Base-by-base conservation (phyloP, 2,329 filamentous ascomycete genomes). In the Alternaria solani region DNA sequence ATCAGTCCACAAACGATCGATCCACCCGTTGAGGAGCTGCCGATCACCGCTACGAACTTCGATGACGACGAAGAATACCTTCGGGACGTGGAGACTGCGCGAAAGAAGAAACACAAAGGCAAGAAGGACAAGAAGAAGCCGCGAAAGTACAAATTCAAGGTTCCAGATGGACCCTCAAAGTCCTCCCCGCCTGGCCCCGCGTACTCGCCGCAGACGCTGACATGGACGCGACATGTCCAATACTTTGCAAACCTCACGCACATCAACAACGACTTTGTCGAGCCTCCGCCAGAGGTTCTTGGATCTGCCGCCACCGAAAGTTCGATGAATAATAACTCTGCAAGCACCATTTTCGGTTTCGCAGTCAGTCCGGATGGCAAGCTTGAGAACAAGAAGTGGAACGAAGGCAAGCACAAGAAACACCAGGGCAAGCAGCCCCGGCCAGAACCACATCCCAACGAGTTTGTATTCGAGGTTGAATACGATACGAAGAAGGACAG, bases 201-300 rank as follows among this genome's bases (percentile, higher is more conserved):
- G 7, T 98, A 99, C 79, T 93, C 89, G 20, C 88, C 91, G 7
- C 95, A 99, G 75, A 83, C 92, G 0, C 83, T 98, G 38, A 91
- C 92, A 0, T 83, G 94, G 63, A 84, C 90, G 3, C 88, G 92
- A 5, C 97, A 93, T 78, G 93, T 88, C 4, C 95, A 99, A 72
- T 97, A 96, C 78, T 97, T 88, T 78, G 93, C 94, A 62, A 99
- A 99, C 76, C 81, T 99, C n/a, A 98, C 94, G 0, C 81, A 87
- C 59, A 89, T 97, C 79, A 96, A 98, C 80, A 91, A 93, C 69
- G 87, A 91, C 61, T 84, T 88, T 38, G 65, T 71, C 34, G 66
- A 71, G 23, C 55, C 66, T 18, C 52, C 59, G 32, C 51, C 61
- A 4, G 43, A 47, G 5, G 9, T 47, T 3, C 25, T 28, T 16